Evolutionary conservation across 768 basidiomycete genomes (phyloP).

Genomic region (Mycena polygramma): DNA sequence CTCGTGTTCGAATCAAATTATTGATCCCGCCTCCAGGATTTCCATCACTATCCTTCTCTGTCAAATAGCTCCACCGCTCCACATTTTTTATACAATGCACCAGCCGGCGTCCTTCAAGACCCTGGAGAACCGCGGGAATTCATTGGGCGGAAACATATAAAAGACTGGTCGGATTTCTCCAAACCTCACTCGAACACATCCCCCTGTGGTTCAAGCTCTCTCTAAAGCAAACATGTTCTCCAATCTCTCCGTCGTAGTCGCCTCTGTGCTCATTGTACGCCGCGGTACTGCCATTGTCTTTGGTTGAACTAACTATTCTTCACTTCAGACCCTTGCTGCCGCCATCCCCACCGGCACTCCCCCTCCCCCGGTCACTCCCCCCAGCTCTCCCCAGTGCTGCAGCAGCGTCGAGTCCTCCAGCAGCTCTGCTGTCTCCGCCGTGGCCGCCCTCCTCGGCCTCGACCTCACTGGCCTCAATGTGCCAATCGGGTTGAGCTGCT

Average conservation of each 20-base stretch:
- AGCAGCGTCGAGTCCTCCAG: constrained; percentile 23
- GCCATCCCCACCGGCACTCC: constrained; percentile 12
- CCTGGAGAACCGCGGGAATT: no score
- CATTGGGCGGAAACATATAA: no score
- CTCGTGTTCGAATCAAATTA: no score
- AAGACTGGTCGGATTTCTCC: no score
- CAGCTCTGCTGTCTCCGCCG: constrained; percentile 26
- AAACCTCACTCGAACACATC: no score
- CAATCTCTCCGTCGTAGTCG: constrained; percentile 23
- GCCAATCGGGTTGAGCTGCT: constrained; percentile 33
- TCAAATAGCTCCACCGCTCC: no score
- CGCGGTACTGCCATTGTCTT: background rate
- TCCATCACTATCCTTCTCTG: no score
- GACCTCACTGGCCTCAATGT: constrained; percentile 29
- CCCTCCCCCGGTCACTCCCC: constrained; percentile 27
- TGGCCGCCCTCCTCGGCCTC: constrained; percentile 29
- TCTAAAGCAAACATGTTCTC: constrained; percentile 28
- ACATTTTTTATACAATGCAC: no score
- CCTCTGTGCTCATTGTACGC: constrained; percentile 27
- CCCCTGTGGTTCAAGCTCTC: constrained; percentile 1
- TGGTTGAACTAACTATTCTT: background rate
- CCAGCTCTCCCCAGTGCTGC: constrained; percentile 32
- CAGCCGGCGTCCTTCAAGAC: no score
- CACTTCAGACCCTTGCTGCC: constrained; percentile 26
- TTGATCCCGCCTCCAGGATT: no score